Conservation (phyloP, 179 eudicot species). For the Vitellaria paradoxa region DNA sequence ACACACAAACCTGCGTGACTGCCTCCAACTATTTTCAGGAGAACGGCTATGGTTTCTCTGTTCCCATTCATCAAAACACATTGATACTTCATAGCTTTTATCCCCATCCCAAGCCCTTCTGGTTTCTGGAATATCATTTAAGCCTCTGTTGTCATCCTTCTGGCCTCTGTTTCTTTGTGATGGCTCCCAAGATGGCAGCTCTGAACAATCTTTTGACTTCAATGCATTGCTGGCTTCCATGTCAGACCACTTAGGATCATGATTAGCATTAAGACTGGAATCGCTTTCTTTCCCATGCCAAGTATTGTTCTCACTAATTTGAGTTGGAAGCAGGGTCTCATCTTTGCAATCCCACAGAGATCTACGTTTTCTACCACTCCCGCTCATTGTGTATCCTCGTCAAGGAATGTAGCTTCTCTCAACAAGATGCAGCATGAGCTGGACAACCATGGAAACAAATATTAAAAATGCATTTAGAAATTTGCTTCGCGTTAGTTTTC, state of each 20-base stretch:
- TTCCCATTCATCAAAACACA: slow-evolving; percentile 25
- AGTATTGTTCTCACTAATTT: slow-evolving; percentile 14
- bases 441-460: slow-evolving; percentile 8
- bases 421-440: slow-evolving; percentile 7
- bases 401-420: slow-evolving; percentile 6
- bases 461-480: not conserved
- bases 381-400: slow-evolving; percentile 31
- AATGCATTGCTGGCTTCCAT: slow-evolving; percentile 15
- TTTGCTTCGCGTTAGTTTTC: not conserved
- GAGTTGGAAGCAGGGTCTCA: slow-evolving; percentile 18
- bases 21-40: slow-evolving; percentile 25
- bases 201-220: slow-evolving; percentile 26
- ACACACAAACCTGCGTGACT: slow-evolving; percentile 36
- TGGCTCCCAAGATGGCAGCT: slow-evolving; percentile 23
- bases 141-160: slow-evolving; percentile 22
- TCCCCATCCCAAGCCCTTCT: slow-evolving; percentile 18
- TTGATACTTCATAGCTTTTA: slow-evolving; percentile 22
- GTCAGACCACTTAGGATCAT: slow-evolving; percentile 22
- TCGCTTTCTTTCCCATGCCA: slow-evolving; percentile 24
- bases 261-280: slow-evolving; percentile 23
- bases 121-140: slow-evolving; percentile 16
- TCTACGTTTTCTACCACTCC: slow-evolving; percentile 28
- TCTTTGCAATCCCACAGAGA: slow-evolving; percentile 37
- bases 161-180: slow-evolving; percentile 15
- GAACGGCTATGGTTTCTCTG: slow-evolving; percentile 20